These are phyloP conservation scores for Apiospora arundinis DNA, from an alignment of 2,329 filamentous ascomycete genomes.

Conservation along the genomic window DNA sequence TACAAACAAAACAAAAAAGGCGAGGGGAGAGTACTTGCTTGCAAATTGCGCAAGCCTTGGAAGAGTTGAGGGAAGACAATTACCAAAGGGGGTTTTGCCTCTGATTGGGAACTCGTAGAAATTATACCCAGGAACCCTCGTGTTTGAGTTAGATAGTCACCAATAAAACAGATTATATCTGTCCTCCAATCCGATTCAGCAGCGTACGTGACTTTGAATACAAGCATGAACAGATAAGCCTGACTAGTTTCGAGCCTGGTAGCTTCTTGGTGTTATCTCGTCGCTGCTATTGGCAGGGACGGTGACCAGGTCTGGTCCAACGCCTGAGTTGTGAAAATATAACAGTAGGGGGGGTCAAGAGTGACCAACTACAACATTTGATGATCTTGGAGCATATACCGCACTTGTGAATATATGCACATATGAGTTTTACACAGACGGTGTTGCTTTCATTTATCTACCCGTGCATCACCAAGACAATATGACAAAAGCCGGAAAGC, in stretches of 20 bases:
- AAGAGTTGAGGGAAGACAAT: background rate
- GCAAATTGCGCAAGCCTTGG: background rate
- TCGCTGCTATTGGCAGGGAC: background rate
- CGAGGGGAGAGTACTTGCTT: background rate
- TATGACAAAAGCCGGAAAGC: background rate
- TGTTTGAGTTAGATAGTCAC: background rate
- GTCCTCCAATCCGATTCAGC: background rate
- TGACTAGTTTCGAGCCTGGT: too few species aligned
- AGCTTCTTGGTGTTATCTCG: background rate
- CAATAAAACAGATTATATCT: background rate
- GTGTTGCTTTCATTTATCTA: background rate
- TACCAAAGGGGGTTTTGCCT: background rate
- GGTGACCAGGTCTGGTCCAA: background rate
- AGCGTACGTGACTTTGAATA: background rate
- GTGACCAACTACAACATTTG: too few species aligned
- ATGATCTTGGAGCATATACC: too few species aligned
- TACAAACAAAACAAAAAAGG: background rate
- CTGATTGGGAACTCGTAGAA: background rate
- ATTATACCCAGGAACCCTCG: background rate
- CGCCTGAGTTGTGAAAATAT: background rate
- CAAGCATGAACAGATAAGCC: background rate
- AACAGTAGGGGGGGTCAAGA: too few species aligned
- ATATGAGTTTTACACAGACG: background rate
- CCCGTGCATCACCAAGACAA: background rate
- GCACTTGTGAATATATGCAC: too few species aligned